Evolutionary conservation across 2,329 filamentous ascomycete genomes (phyloP), one percentile per base, ranked within the genome.

Genomic region (Juglanconis sp.): DNA sequence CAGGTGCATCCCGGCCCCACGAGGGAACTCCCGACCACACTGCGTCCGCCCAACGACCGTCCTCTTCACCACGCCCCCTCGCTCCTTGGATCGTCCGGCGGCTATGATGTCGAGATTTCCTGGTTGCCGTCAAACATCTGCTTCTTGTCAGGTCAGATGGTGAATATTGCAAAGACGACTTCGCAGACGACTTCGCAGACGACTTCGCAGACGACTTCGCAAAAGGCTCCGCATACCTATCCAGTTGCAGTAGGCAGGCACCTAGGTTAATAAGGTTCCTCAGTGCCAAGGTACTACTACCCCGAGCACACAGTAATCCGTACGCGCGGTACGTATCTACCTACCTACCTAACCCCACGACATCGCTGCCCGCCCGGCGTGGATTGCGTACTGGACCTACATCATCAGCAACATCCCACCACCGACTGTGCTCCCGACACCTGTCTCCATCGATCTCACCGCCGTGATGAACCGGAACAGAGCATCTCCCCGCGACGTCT

Each of bases 391-490:
- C 17, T 34, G 50, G 57, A 38, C 49, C 57, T 58, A 53, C 60
- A 59, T 55, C 56, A 56, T 59, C 57, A 60, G 40, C 55, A 54
- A 32, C 55, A 42, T 50, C 17, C 38, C 42, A 62, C 53, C 47
- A 47, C 35, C 51, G 47, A 24, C 49, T 55, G 2, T 24, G 52
- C 52, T 32, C 56, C 44, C 53, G 48, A 40, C 54, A 46, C 55
- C 40, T 46, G 32, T 10, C 31, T n/a, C 31, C 46, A 44, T 40
- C 36, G 30, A 6, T 7, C 56, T 46, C 15, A 36, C 32, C 54
- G 59, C 49, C 61, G 61, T 58, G 53, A 63, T 63, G 61, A 61
- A 47, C 56, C 57, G 56, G 51, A 52, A 48, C 7, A 51, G 9
- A 49, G 42, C 44, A 31, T 42, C 40, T 48, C 13, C 30, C n/a